Conservation (phyloP, 2,329 filamentous ascomycete genomes). For the Keithomyces neogunnii region DNA sequence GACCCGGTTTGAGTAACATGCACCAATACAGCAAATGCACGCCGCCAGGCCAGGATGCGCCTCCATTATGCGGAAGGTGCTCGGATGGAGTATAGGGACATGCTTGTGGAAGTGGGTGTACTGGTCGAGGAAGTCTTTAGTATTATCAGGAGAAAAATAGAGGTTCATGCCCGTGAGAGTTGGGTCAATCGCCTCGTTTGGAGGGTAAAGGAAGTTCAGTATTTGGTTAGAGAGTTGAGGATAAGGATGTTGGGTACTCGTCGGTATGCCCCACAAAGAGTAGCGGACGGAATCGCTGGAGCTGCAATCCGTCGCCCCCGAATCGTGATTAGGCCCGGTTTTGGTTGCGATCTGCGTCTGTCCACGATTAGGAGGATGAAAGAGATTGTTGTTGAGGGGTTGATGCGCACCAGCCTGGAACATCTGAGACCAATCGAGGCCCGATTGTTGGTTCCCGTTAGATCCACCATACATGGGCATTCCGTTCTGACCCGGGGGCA, state of each 20-base stretch:
- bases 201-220: slow-evolving; percentile 47
- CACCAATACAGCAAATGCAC: slow-evolving; percentile 64
- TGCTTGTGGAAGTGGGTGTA: slow-evolving; percentile 68
- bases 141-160: slow-evolving; percentile 58
- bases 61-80: slow-evolving; percentile 59
- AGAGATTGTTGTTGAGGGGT: slow-evolving; percentile 51
- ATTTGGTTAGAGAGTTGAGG: slow-evolving; percentile 47
- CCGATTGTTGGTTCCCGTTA: slow-evolving; percentile 51
- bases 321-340: slow-evolving; percentile 51
- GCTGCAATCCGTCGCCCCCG: slow-evolving; percentile 39
- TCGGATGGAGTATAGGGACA: slow-evolving; percentile 63
- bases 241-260: slow-evolving; percentile 41
- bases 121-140: slow-evolving; percentile 62
- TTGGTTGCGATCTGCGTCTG: slow-evolving; percentile 63
- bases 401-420: slow-evolving; percentile 65
- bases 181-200: slow-evolving; percentile 36
- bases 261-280: slow-evolving; percentile 40
- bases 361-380: slow-evolving; percentile 50
- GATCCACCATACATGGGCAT: slow-evolving; percentile 55
- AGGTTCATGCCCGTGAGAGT: slow-evolving; percentile 48
- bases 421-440: slow-evolving; percentile 71
- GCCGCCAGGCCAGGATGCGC: slow-evolving; percentile 60
- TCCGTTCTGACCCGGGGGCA: slow-evolving; percentile 54
- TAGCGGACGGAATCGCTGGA: slow-evolving; percentile 38
- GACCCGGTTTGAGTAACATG: slow-evolving; percentile 62